Base-by-base conservation (phyloP, 148 eudicot species). In the Rhododendron kiyosumense region DNA sequence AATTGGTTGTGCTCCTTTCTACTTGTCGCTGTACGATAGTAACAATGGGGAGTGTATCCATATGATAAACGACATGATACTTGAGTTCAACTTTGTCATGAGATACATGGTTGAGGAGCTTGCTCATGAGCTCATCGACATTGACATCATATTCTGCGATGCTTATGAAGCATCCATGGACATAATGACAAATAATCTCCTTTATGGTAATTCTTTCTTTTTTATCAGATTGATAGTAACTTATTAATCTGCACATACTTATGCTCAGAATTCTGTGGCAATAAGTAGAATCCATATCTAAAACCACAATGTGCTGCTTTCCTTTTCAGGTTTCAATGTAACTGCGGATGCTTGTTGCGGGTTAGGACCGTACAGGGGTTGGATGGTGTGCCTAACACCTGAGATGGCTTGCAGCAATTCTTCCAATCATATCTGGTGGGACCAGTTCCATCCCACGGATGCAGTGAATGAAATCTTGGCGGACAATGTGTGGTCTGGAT, bases 401-500 rank as follows among this genome's bases (percentile, higher is more conserved):
- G 94, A 91, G 65, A 95, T 94, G 99, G 97, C 99, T 83, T 96
- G 99, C 79, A 84, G 32, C 3, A 90, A 94, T 84, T 96, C 99
- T 63, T 91, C 98, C 24, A 91, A 88, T 43, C 95, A 96, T 89
- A 89, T 95, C 34, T 96, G 99, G 98, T 95, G 99, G 99, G 99
- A 95, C 41, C 98, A 95, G 87, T 96, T 95, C 83, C 98, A 95
- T 91, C 98, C 98, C 45, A 95, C 98, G 0, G 95, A 88, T 82
- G 94, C 96, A 38, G 98, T 96, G 41, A 95, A 96, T 82, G 89
- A 67, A 20, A 93, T 96, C 79, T 86, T 96, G 81, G 97, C 96
- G 0, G 98, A 96, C 77, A 96, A 96, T 78, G 92, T 95, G 18
- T 96, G 98, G 97, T 95, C 98, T 57, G 87, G 97, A 63, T 79